Percentiles rank a stretch among this genome's conserved stretches.
phyloP scores from a whole-genome alignment of 2,329 filamentous ascomycete genomes.

The Dactylellina sp. region DNA sequence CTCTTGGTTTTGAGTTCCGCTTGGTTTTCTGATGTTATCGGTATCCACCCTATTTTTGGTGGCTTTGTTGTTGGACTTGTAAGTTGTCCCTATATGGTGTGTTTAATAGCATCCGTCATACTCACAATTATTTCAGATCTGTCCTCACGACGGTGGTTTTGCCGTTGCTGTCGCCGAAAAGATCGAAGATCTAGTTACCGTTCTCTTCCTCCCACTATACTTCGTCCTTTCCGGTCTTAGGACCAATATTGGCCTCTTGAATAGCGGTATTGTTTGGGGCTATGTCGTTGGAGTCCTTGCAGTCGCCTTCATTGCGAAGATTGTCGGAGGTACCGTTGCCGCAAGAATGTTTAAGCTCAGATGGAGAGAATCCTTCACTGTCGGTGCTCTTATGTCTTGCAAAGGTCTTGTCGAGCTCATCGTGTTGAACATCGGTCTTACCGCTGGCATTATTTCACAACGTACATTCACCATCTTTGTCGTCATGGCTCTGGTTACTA shows the following conservation, averaged over 20 bases:
- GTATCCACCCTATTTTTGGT: slow-evolving; percentile 93
- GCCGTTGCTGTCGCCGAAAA: slow-evolving; percentile 93
- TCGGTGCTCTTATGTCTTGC: slow-evolving; percentile 93
- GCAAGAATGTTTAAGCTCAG: slow-evolving; percentile 80
- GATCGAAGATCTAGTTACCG: slow-evolving; percentile 88
- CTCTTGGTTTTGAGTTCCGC: slow-evolving; percentile 81
- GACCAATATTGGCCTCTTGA: slow-evolving; percentile 85
- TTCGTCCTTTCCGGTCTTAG: slow-evolving; percentile 91
- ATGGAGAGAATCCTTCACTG: slow-evolving; percentile 89
- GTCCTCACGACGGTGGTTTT: slow-evolving; percentile 88
- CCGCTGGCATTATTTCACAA: slow-evolving; percentile 82
- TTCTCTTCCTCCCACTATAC: slow-evolving; percentile 88
- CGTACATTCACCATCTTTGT: slow-evolving; percentile 94
- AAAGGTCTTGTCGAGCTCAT: slow-evolving; percentile 96
- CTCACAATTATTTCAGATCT: slow-evolving; percentile 68
- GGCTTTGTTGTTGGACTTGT: slow-evolving; percentile 84
- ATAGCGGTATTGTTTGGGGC: slow-evolving; percentile 85
- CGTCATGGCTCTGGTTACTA: slow-evolving; percentile 90
- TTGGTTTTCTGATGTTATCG: slow-evolving; percentile 91
- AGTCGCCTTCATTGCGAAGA: slow-evolving; percentile 86
- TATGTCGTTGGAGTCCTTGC: slow-evolving; percentile 86
- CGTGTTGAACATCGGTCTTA: slow-evolving; percentile 86
- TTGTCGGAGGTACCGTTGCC: slow-evolving; percentile 82
- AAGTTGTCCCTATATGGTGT: slow-evolving; percentile 9
- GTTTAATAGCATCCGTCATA: too few species aligned